Conservation (phyloP, 2,329 filamentous ascomycete genomes). For the Intubia oerlemansii region DNA sequence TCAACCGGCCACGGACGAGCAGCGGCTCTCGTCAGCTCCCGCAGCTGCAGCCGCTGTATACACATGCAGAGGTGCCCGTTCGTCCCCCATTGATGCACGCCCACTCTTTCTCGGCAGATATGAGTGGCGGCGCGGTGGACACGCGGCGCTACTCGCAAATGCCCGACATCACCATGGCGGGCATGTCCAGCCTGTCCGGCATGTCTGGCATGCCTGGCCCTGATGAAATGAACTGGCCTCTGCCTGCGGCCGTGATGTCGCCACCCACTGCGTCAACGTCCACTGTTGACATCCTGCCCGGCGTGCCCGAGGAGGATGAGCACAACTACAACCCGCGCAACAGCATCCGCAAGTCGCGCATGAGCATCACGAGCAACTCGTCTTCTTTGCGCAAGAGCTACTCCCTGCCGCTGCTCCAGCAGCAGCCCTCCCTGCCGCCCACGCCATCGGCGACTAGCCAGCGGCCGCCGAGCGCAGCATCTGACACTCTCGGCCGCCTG, state of each 20-base stretch:
- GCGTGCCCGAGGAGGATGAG: conserved; percentile 44
- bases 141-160: conserved; percentile 17
- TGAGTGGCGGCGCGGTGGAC: conserved; percentile 7
- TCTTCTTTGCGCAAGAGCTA: conserved; percentile 32
- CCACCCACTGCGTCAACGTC: conserved; percentile 3
- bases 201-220: conserved; percentile 9
- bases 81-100: conserved; percentile 19
- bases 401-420: conserved; percentile 32
- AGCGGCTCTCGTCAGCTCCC: conserved; percentile 19
- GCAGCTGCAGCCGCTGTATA: neutral
- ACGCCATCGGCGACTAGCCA: conserved; percentile 3
- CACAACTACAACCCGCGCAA: conserved; percentile 15
- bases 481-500: conserved; percentile 27
- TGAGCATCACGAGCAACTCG: conserved; percentile 23
- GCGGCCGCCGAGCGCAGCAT: conserved; percentile 22
- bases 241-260: conserved; percentile 16
- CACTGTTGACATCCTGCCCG: conserved; percentile 25
- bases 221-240: conserved; percentile 21
- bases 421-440: conserved; percentile 15
- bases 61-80: conserved; percentile 4
- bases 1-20: conserved; percentile 23
- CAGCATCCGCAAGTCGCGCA: conserved; percentile 14
- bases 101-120: conserved; percentile 11
- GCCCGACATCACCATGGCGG: conserved; percentile 9
- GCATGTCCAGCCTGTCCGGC: neutral